Evolutionary conservation across 129 eudicot species (phyloP), one percentile per base, ranked within the genome.

Genomic region (Rutidosis leptorrhynchoides): DNA sequence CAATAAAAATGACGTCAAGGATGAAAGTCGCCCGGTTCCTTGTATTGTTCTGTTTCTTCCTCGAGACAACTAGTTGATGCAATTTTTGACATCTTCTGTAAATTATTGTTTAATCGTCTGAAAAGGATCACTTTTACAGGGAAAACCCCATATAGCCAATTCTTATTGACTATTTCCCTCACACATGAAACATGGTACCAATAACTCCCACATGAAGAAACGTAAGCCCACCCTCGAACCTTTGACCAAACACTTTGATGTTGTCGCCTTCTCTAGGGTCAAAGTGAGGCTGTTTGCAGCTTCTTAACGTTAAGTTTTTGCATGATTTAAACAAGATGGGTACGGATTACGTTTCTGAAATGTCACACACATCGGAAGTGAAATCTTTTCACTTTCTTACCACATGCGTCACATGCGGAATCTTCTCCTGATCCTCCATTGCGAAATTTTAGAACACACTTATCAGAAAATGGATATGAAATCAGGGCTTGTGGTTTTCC

Each of bases 171-270:
- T 23, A 63, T 73, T 55, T 63, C 77, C 48, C 5, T 62, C 40
- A 73, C 69, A 64, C 71, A 73, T 27, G 69, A 37, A 33, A 73
- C 71, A 64, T 73, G 78, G 26, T 62, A 73, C 19, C 57, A 23
- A 22, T 73, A 73, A 53, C n/a, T 35, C 55, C 64, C 65, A 54
- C 77, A 73, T 7, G 64, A 37, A 14, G 70, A 73, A 12, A 73
- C 71, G 53, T 73, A 73, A 53, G 70, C 70, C 78, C 78, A 73
- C 22, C 78, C 78, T 11, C 55, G 63, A 17, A 73, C 78, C 32
- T 54, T 43, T 12, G 58, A 43, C 51, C 49, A 28, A n/a, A 14
- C 78, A 73, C 16, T 60, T 73, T 26, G 78, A 10, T 0, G 56
- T 23, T 0, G 69, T 62, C 26, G 12, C 37, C 64, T 64, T 55